These are phyloP conservation scores for Mycosphaerella sp. DNA, from an alignment of 2,329 filamentous ascomycete genomes.

Conservation along the genomic window DNA sequence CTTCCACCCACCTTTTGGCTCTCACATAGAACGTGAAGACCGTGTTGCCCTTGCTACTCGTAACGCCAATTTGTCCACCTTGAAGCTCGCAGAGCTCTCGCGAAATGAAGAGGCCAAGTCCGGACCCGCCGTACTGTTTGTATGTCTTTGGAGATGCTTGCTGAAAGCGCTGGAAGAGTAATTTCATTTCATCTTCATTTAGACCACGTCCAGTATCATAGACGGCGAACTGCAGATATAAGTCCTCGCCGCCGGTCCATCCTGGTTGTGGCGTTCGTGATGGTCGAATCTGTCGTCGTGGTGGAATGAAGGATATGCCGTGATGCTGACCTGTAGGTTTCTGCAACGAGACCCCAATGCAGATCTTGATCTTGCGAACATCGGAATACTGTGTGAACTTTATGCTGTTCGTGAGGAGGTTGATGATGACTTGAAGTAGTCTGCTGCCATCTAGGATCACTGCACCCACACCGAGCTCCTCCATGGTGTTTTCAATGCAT, in stretches of 20 bases:
- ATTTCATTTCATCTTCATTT: slow-evolving; percentile 35
- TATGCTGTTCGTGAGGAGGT: slow-evolving; percentile 43
- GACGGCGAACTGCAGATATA: slow-evolving; percentile 41
- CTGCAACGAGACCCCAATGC: slow-evolving; percentile 33
- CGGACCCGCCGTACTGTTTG: slow-evolving; percentile 40
- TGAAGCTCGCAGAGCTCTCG: slow-evolving; percentile 40
- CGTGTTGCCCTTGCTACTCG: slow-evolving; percentile 37
- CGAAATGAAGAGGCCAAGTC: slow-evolving; percentile 42
- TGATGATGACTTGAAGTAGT: slow-evolving; percentile 40
- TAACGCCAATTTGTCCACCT: slow-evolving; percentile 43
- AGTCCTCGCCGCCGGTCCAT: slow-evolving; percentile 33
- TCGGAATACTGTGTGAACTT: slow-evolving; percentile 40
- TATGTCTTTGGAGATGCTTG: slow-evolving; percentile 33
- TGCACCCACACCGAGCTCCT: slow-evolving; percentile 34
- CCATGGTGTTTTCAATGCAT: slow-evolving; percentile 34
- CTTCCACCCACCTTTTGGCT: slow-evolving; percentile 31
- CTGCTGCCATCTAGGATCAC: slow-evolving; percentile 40
- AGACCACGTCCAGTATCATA: slow-evolving; percentile 41
- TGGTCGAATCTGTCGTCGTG: slow-evolving; percentile 18
- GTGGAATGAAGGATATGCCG: slow-evolving; percentile 32
- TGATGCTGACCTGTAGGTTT: slow-evolving; percentile 31
- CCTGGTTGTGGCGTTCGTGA: slow-evolving; percentile 23
- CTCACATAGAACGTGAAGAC: slow-evolving; percentile 41
- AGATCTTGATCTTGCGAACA: slow-evolving; percentile 35
- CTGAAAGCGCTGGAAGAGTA: slow-evolving; percentile 40